Evolutionary conservation across 495 filamentous ascomycete genomes (phyloP), one percentile per base, ranked within the genome.

Genomic region (Choiromyces venosus): DNA sequence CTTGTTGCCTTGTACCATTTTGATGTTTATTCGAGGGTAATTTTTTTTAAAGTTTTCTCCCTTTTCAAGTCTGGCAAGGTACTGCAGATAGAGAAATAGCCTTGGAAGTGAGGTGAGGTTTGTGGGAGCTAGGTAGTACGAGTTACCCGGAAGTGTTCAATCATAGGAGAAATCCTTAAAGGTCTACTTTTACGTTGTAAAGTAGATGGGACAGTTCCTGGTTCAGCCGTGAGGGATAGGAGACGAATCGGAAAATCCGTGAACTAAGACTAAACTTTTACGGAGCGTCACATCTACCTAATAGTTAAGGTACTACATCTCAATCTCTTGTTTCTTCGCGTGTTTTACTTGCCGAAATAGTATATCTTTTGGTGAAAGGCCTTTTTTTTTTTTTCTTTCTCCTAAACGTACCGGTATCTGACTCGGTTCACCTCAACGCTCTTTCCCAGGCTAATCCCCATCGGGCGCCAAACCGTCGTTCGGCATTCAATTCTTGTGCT

Each of bases 1-100:
- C 70, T 77, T 77, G 66, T 40, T 77, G 37, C 75, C 75, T 38
- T 77, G 75, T 25, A 72, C 75, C 75, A 77, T 77, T 74, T 37
- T 56, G 68, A 76, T 35, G n/a, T 21, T 72, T 72, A 19, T 5
- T 29, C n/a, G 10, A n/a, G 52, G 25, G 52, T 29, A 25, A 61
- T 10, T 29, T 52, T 61, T n/a, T 61, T 14, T 7, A 39, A 56
- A 14, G 25, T 56, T 12, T 33, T 61, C 16, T 12, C 14, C 39
- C 9, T 12, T 29, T 61, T 56, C 52, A 10, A 16, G 52, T 61
- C 25, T 29, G 18, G 52, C 52, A 56, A 56, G 52, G 52, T 56
- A 29, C 29, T 25, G 25, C 25, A 29, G 2, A 25, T 14, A 56
- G 52, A n/a, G n/a, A n/a, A n/a, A 29, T 29, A 29, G n/a, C 3